Percentiles rank a stretch among this genome's conserved stretches.
phyloP scores from a whole-genome alignment of 805 yeast genomes.

The Blastobotrys mokoenaii region DNA sequence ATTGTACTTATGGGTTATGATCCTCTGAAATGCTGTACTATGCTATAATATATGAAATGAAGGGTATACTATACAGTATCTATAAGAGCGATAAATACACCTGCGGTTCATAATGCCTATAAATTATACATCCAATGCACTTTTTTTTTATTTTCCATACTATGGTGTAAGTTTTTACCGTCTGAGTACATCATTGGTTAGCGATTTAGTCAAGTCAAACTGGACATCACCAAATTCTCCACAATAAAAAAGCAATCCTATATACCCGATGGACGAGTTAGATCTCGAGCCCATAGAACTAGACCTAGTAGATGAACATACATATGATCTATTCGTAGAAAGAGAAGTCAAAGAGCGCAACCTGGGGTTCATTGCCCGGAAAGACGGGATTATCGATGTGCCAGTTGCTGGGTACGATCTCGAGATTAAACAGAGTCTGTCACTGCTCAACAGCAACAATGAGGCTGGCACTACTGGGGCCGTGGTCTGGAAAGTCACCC shows the following conservation, averaged over 20 bases:
- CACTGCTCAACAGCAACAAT: conserved; percentile 12
- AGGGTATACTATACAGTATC: no score
- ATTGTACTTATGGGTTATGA: no score
- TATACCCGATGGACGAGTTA: not conserved
- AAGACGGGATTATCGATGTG: conserved; percentile 14
- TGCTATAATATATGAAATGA: no score
- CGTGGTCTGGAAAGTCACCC: conserved; percentile 50
- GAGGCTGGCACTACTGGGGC: conserved; percentile 47
- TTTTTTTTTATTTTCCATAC: no score
- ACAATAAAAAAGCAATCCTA: not conserved
- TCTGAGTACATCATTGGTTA: no score
- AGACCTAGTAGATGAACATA: conserved; percentile 23
- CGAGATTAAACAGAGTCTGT: conserved; percentile 12
- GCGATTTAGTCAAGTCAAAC: no score
- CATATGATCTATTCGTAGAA: conserved; percentile 22
- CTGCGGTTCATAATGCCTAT: no score
- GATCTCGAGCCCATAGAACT: conserved; percentile 1
- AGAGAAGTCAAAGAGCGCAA: conserved; percentile 11
- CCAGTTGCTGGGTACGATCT: conserved; percentile 16
- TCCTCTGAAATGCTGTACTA: no score
- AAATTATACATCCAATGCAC: no score
- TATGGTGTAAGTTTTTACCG: no score
- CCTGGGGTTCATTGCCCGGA: conserved; percentile 23
- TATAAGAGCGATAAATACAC: no score
- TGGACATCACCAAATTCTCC: not conserved